Base-by-base conservation (phyloP, 1,284 basidiomycete species). In the Heterobasidion irregulare region DNA sequence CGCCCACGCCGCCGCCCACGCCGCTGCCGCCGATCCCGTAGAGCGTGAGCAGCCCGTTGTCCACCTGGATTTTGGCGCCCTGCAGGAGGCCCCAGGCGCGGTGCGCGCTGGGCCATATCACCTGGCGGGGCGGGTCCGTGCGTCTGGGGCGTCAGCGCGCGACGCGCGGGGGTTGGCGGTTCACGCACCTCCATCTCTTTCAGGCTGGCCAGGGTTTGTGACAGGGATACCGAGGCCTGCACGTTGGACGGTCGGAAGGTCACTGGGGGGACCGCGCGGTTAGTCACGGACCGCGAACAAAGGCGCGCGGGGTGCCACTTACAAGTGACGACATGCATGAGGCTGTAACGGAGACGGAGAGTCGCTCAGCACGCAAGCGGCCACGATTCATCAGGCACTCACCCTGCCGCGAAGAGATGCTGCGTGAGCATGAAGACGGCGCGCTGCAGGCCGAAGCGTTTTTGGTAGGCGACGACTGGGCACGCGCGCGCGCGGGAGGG, bases 281-380 rank as follows among this genome's bases (percentile, higher is more conserved):
- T 15, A 53, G 41, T 46, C 36, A 19, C 38, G 43, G 15, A 38
- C 13, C 16, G 41, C 53, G 16, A 16, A 8, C 6, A 33, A 18
- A 19, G 8, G 56, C 61, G 38, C 18, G 8, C 26, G 26, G 26
- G 26, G 2, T 26, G 16, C 8, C 19, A 66, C 83, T 61, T 67
- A 89, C 89, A 65, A n/a, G 84, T 86, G 56, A 88, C 73, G 44
- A 89, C 80, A 64, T 92, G 89, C 84, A 93, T 90, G 63, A 93
- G 89, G 41, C 89, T 90, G 60, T 6, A 38, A 38, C 12, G 9
- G 58, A 52, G 50, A 13, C 2, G 54, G 18, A 49, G n/a, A 52
- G 59, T 46, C 57, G 34, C 57, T 54, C 8, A 46, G 53, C 38
- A 26, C 12, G n/a, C n/a, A n/a, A n/a, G n/a, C n/a, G n/a, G n/a